These are phyloP conservation scores for Bruguiera parviflora DNA, from an alignment of 345 rosid species.

Conservation along the genomic window DNA sequence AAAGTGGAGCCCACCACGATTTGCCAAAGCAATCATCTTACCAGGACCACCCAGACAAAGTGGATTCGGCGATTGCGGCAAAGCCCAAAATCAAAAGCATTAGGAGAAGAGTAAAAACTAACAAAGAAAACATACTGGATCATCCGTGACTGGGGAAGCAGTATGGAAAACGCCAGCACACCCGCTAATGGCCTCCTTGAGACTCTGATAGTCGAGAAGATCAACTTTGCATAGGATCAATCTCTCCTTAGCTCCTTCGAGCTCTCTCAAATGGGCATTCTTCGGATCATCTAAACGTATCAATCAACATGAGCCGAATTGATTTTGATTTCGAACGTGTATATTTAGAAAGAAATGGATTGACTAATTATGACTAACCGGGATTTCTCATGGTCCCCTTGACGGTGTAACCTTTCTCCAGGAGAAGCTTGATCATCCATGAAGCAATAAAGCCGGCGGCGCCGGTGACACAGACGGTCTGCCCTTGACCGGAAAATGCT, in stretches of 20 bases:
- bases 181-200: conserved; percentile 61
- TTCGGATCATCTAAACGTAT: conserved; percentile 63
- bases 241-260: conserved; percentile 89
- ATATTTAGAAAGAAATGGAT: too few species aligned
- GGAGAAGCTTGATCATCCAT: conserved; percentile 83
- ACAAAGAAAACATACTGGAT: conserved; percentile 57
- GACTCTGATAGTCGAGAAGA: conserved; percentile 67
- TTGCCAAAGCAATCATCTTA: not conserved
- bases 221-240: conserved; percentile 68
- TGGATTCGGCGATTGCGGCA: not conserved
- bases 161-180: conserved; percentile 97
- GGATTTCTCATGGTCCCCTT: conserved; percentile 89
- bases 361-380: conserved; percentile 26
- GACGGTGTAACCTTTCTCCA: conserved; percentile 77
- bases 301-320: not conserved
- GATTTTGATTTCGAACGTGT: too few species aligned
- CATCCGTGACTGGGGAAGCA: conserved; percentile 95
- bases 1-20: not conserved
- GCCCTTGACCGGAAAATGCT: conserved; percentile 38
- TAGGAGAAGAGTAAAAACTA: too few species aligned
- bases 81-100: not conserved
- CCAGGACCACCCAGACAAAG: not conserved
- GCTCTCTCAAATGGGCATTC: conserved; percentile 76
- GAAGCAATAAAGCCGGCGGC: conserved; percentile 98
- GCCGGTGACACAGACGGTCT: conserved; percentile 88